These are phyloP conservation scores for Combretum micranthum DNA, from an alignment of 345 rosid species.

Conservation along the genomic window DNA sequence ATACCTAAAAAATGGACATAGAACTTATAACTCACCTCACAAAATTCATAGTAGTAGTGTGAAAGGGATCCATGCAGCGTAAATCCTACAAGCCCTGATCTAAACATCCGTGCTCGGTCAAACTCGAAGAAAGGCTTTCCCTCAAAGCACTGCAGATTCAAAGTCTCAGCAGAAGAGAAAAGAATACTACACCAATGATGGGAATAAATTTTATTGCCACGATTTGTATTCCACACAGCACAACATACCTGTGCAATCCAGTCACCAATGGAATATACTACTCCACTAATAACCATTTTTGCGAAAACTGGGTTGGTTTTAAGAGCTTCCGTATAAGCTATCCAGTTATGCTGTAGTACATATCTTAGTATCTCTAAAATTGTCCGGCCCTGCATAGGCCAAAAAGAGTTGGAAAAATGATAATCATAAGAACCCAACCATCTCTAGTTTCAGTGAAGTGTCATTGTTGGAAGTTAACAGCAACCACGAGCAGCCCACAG, in stretches of 20 bases:
- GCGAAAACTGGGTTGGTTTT: conserved; percentile 80
- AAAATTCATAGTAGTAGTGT: conserved; percentile 85
- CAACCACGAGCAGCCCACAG: no score
- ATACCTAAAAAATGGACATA: background rate
- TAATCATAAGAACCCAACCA: background rate
- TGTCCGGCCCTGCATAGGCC: conserved; percentile 76
- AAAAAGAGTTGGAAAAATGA: conserved; percentile 4
- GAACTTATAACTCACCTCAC: conserved; percentile 44
- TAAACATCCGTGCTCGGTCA: conserved; percentile 72
- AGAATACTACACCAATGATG: background rate
- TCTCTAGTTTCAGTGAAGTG: background rate
- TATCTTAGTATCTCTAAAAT: conserved; percentile 78
- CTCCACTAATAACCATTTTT: conserved; percentile 92
- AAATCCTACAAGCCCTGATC: conserved; percentile 96
- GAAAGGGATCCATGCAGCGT: conserved; percentile 88
- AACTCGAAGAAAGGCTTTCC: conserved; percentile 86
- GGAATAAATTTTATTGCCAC: background rate
- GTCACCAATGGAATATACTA: conserved; percentile 85
- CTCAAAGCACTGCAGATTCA: conserved; percentile 57
- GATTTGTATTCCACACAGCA: background rate
- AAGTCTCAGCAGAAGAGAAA: background rate
- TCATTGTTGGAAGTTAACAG: no score
- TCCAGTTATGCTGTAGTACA: conserved; percentile 95
- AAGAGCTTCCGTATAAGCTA: conserved; percentile 87
- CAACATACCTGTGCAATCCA: conserved; percentile 94